Percentiles rank a stretch among this genome's conserved stretches.
Evolutionary conservation across 257 asterid genomes (phyloP).

Genomic region (Nyctanthes arbortristis): DNA sequence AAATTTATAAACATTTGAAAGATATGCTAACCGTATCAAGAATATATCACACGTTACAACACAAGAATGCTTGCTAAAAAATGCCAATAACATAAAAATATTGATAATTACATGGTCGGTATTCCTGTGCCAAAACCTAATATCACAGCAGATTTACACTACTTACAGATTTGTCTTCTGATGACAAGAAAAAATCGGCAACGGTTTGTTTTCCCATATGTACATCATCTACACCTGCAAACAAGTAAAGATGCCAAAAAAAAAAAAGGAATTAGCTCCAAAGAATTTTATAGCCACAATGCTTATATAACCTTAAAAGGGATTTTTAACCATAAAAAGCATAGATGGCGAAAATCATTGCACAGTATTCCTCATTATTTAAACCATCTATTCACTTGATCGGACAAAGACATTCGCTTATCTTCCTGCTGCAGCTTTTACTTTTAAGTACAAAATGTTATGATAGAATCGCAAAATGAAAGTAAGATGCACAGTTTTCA

Average conservation of each 20-base stretch:
- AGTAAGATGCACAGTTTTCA: neutral
- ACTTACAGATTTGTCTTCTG: conserved; percentile 40
- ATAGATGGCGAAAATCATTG: too few species aligned
- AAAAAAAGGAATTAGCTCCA: too few species aligned
- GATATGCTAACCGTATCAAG: neutral
- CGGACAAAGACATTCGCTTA: neutral
- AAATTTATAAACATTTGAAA: neutral
- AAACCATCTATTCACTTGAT: neutral
- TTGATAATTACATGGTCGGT: conserved; percentile 28
- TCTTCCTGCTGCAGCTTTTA: neutral
- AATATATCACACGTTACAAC: conserved; percentile 17
- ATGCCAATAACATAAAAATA: conserved; percentile 16
- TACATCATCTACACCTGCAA: conserved; percentile 55
- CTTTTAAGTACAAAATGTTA: too few species aligned
- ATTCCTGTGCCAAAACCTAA: conserved; percentile 16
- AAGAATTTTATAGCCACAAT: too few species aligned
- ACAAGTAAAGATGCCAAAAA: conserved; percentile 1
- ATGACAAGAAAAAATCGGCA: conserved; percentile 20
- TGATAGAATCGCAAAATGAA: neutral
- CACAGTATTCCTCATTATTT: too few species aligned
- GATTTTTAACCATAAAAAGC: too few species aligned
- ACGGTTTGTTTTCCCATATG: conserved; percentile 35
- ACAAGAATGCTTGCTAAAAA: neutral
- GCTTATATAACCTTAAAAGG: too few species aligned
- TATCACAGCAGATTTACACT: conserved; percentile 37